These are phyloP conservation scores for Diplotaxis tenuifolia DNA, from an alignment of 345 rosid species.

Conservation along the genomic window DNA sequence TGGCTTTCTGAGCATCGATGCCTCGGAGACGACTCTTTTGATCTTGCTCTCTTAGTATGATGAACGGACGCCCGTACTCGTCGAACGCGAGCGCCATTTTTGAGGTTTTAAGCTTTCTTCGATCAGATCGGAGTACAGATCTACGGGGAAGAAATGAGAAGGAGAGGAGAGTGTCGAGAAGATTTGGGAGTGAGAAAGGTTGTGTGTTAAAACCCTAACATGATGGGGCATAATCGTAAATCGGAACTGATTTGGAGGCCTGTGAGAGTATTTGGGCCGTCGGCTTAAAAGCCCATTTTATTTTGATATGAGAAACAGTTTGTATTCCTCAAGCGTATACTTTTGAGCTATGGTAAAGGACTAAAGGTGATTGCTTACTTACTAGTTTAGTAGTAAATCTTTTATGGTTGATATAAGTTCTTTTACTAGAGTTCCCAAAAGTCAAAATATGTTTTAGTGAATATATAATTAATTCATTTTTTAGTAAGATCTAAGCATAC, in stretches of 20 bases:
- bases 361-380: no score
- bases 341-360: no score
- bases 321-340: not conserved
- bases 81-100: conserved; percentile 88
- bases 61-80: conserved; percentile 78
- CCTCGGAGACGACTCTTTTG: conserved; percentile 66
- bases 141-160: not conserved
- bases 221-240: conserved; percentile 31
- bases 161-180: conserved; percentile 14
- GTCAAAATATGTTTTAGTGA: no score
- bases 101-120: not conserved
- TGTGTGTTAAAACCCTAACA: conserved; percentile 32
- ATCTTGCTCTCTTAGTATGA: conserved; percentile 63
- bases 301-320: not conserved
- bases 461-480: no score
- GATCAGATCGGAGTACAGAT: not conserved
- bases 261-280: not conserved
- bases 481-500: no score
- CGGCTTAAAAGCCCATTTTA: conserved; percentile 2
- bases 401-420: no score
- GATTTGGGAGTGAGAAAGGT: conserved; percentile 13
- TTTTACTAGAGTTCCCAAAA: no score
- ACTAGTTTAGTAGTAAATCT: no score
- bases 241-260: not conserved
- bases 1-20: conserved; percentile 83